These are phyloP conservation scores for Colletotrichum theobromicola DNA, from an alignment of 2,329 filamentous ascomycete genomes.

Conservation along the genomic window DNA sequence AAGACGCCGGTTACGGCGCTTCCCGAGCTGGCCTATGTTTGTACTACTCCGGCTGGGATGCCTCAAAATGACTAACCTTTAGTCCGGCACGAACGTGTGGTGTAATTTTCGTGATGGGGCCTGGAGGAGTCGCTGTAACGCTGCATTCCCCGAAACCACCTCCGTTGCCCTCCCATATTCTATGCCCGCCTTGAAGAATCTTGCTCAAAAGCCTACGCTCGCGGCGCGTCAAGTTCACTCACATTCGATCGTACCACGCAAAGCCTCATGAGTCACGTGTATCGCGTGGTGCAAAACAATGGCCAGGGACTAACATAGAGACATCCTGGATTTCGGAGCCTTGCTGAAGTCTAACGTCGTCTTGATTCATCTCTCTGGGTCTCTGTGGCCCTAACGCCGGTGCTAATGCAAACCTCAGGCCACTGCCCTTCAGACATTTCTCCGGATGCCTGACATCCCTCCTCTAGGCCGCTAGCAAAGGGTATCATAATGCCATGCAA, in stretches of 20 bases:
- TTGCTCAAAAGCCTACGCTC: background rate
- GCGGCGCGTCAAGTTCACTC: background rate
- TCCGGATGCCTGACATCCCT: background rate
- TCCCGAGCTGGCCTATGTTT: background rate
- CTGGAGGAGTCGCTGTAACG: background rate
- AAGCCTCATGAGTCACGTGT: background rate
- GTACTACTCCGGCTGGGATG: background rate
- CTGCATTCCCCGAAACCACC: background rate
- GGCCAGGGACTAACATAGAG: background rate
- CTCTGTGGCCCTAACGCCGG: background rate
- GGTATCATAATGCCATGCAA: conserved; percentile 14
- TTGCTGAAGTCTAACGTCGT: background rate
- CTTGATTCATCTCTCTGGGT: background rate
- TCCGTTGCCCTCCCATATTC: background rate
- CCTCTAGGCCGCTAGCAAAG: background rate
- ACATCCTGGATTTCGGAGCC: background rate
- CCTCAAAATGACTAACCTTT: background rate
- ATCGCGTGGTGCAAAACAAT: background rate
- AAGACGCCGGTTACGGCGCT: background rate
- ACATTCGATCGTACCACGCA: background rate
- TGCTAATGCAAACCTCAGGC: background rate
- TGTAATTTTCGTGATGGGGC: background rate
- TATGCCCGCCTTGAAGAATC: background rate
- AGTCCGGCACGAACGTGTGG: background rate
- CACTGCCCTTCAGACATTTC: background rate